Conservation (phyloP, 1,284 basidiomycete genomes). For the Microbotryum lychnidis-dioicae region DNA sequence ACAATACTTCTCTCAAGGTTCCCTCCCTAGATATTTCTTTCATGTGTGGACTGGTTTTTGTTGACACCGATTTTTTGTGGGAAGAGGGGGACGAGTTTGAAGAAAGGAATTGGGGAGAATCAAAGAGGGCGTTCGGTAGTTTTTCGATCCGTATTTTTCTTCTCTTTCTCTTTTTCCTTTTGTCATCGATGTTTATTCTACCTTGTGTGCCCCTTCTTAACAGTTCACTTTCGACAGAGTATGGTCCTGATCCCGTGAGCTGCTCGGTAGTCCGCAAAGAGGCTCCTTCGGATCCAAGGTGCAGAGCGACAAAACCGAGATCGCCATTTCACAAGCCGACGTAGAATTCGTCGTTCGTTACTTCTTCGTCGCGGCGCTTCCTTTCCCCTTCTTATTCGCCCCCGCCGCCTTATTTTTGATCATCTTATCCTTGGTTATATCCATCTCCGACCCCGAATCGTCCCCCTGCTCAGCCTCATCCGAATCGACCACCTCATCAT, state of each 20-base stretch:
- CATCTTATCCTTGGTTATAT: constrained; percentile 32
- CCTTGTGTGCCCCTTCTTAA: background rate
- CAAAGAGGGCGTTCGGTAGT: background rate
- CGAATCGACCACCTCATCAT: constrained; percentile 35
- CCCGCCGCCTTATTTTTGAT: constrained; percentile 32
- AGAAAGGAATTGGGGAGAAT: background rate
- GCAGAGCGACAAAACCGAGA: too few relatives aligned
- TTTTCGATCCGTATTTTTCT: background rate
- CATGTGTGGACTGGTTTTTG: background rate
- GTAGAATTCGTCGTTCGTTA: too few relatives aligned
- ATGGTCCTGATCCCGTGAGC: too few relatives aligned
- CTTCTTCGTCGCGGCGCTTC: background rate
- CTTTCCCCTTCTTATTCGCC: background rate
- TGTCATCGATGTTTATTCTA: constrained; percentile 1
- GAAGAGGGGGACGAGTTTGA: background rate
- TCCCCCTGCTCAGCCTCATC: constrained; percentile 14
- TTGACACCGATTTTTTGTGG: background rate
- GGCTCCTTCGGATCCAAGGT: too few relatives aligned
- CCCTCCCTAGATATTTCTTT: background rate
- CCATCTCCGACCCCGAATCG: constrained; percentile 10
- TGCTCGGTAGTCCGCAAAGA: too few relatives aligned
- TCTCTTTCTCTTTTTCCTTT: constrained; percentile 2
- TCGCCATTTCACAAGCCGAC: too few relatives aligned
- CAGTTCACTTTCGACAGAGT: too few relatives aligned
- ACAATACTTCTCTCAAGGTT: background rate